Percentiles rank a stretch among this genome's conserved stretches.
Conservation (phyloP, 2,329 filamentous ascomycete genomes). For the Rhinocladiella similis region DNA sequence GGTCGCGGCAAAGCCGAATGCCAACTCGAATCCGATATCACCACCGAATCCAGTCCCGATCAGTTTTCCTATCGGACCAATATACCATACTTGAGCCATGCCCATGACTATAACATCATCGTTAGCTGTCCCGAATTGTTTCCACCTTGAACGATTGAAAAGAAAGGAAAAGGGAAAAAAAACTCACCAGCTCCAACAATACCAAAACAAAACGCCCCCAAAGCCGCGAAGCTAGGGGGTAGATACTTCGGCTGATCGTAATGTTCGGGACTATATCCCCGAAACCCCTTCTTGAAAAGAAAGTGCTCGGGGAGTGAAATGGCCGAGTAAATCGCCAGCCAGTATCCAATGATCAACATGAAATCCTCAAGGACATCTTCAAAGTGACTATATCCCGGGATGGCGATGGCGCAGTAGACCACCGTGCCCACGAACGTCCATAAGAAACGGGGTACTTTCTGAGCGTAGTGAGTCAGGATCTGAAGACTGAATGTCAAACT, state of each 20-base stretch:
- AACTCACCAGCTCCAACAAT: constrained; percentile 57
- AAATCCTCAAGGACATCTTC: constrained; percentile 67
- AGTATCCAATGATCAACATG: constrained; percentile 59
- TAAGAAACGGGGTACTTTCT: constrained; percentile 43
- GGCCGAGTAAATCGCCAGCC: constrained; percentile 71
- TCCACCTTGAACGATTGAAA: too few relatives aligned
- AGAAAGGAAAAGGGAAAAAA: too few relatives aligned
- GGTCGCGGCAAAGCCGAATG: constrained; percentile 38
- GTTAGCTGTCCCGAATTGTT: too few relatives aligned
- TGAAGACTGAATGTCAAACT: constrained; percentile 68
- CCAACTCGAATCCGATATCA: constrained; percentile 66
- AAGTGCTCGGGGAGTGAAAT: constrained; percentile 68
- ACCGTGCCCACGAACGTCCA: constrained; percentile 51
- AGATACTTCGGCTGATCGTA: constrained; percentile 61
- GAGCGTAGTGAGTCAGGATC: constrained; percentile 58
- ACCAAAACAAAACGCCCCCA: constrained; percentile 64
- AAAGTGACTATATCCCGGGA: constrained; percentile 68
- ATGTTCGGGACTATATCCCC: constrained; percentile 58
- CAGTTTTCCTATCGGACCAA: constrained; percentile 64
- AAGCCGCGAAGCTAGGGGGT: constrained; percentile 64
- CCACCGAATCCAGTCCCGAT: constrained; percentile 54
- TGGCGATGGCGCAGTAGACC: constrained; percentile 67
- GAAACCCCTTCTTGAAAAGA: constrained; percentile 63
- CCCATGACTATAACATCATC: constrained; percentile 48
- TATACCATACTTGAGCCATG: constrained; percentile 70